A percentile compares a stretch with the other conserved stretches of the same genome.
phyloP scores from a whole-genome alignment of 108 stramenopile genomes.

The Nannochloropsis granulata region DNA sequence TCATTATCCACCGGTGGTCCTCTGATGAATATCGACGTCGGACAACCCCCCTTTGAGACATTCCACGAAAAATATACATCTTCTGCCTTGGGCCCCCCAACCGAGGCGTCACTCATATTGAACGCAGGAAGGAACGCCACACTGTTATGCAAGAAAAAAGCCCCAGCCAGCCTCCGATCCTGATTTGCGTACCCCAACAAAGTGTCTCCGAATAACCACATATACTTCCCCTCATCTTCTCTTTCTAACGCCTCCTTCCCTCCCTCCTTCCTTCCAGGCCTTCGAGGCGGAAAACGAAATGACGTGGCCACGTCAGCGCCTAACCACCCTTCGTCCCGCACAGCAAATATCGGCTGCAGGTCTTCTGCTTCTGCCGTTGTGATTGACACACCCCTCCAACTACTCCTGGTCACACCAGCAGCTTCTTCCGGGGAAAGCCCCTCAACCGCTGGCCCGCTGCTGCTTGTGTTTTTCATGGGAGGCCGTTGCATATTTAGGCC shows the following conservation, averaged over 20 bases:
- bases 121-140: neutral
- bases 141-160: neutral
- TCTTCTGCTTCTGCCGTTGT: neutral
- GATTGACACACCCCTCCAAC: neutral
- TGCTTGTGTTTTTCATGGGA: neutral
- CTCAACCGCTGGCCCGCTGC: neutral
- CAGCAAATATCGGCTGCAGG: neutral
- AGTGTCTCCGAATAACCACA: neutral
- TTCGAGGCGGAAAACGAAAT: neutral
- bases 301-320: neutral
- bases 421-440: neutral
- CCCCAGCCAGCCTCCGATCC: neutral
- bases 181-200: neutral
- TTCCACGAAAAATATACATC: neutral
- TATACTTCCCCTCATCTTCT: neutral
- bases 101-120: neutral
- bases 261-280: neutral
- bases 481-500: neutral
- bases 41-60: neutral
- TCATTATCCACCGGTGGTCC: neutral
- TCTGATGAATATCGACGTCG: neutral
- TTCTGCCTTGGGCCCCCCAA: neutral
- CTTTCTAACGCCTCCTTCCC: neutral
- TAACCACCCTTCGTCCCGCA: neutral
- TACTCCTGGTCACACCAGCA: neutral